phyloP scores from a whole-genome alignment of 2,329 filamentous ascomycete species.

The Aureobasidium lini region DNA sequence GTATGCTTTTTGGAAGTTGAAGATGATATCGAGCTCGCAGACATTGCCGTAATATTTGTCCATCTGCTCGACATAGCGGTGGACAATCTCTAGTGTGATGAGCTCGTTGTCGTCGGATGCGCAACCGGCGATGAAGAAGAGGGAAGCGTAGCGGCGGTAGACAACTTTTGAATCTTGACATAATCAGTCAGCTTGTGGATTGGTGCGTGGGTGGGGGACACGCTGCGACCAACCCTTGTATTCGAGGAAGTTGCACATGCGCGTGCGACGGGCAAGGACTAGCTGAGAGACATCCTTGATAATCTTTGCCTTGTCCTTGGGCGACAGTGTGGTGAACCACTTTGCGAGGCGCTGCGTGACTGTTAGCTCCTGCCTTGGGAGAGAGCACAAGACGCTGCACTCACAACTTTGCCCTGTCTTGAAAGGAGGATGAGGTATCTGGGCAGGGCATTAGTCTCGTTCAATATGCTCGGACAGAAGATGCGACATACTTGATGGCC shows the following conservation, averaged over 20 bases:
- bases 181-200: conserved; percentile 16
- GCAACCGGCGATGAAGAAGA: conserved; percentile 98
- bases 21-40: conserved; percentile 98
- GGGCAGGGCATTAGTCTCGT: conserved; percentile 17
- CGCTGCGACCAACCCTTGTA: conserved; percentile 69
- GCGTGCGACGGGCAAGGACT: conserved; percentile 86
- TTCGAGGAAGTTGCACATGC: conserved; percentile 99
- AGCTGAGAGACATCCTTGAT: conserved; percentile 99
- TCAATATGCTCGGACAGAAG: not conserved
- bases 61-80: conserved; percentile 99
- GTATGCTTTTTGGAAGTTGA: conserved; percentile 99
- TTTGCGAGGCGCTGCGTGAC: conserved; percentile 79
- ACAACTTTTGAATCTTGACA: conserved; percentile 88
- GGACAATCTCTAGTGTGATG: conserved; percentile 96
- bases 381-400: not conserved
- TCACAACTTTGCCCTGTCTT: conserved; percentile 96
- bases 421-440: conserved; percentile 98
- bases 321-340: conserved; percentile 97
- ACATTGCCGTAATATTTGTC: conserved; percentile 99
- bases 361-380: conserved; percentile 24
- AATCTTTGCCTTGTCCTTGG: conserved; percentile 98
- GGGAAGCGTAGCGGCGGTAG: conserved; percentile 94
- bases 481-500: conserved; percentile 46
- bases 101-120: conserved; percentile 96
- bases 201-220: conserved; percentile 17